A percentile compares a stretch with the other conserved stretches of the same genome.
phyloP scores from a whole-genome alignment of 805 yeast species.

The Komagataella kurtzmanii region DNA sequence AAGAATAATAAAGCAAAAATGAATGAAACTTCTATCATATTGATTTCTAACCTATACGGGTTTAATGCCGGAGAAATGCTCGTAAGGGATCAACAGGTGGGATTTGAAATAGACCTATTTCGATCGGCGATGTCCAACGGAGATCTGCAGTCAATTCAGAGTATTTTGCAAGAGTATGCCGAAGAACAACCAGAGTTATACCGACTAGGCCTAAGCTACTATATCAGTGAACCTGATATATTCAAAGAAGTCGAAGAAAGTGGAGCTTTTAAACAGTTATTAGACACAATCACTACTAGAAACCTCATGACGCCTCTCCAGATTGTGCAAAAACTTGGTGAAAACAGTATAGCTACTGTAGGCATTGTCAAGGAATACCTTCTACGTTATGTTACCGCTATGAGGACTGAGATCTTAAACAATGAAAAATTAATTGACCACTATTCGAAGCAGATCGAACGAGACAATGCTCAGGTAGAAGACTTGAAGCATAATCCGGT shows the following conservation, averaged over 20 bases:
- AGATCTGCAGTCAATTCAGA: slow-evolving; percentile 43
- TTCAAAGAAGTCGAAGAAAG: slow-evolving; percentile 35
- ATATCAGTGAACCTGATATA: slow-evolving; percentile 40
- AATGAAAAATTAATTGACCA: slow-evolving; percentile 53
- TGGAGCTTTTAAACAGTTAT: slow-evolving; percentile 30
- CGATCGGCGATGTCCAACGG: slow-evolving; percentile 47
- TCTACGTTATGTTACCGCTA: slow-evolving; percentile 42
- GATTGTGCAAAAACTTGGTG: slow-evolving; percentile 53
- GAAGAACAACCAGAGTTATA: slow-evolving; percentile 50
- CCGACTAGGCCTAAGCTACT: slow-evolving; percentile 48
- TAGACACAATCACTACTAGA: slow-evolving; percentile 36
- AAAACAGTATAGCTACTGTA: slow-evolving; percentile 48
- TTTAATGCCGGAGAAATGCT: slow-evolving; percentile 34
- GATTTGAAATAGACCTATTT: slow-evolving; percentile 47
- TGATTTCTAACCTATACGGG: slow-evolving; percentile 44
- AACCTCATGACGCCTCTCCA: slow-evolving; percentile 63
- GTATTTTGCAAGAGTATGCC: slow-evolving; percentile 47
- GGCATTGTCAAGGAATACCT: slow-evolving; percentile 64
- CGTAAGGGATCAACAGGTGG: slow-evolving; percentile 20
- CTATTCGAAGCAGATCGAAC: slow-evolving; percentile 52
- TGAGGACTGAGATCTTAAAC: slow-evolving; percentile 52
- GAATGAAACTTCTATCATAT: slow-evolving; percentile 39
- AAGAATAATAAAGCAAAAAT: slow-evolving; percentile 31
- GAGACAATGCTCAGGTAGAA: slow-evolving; percentile 38
- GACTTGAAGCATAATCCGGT: slow-evolving; percentile 31